These are phyloP conservation scores for Pontederia paniculata DNA, from an alignment of 176 grass and related monocot genomes.

Conservation along the genomic window DNA sequence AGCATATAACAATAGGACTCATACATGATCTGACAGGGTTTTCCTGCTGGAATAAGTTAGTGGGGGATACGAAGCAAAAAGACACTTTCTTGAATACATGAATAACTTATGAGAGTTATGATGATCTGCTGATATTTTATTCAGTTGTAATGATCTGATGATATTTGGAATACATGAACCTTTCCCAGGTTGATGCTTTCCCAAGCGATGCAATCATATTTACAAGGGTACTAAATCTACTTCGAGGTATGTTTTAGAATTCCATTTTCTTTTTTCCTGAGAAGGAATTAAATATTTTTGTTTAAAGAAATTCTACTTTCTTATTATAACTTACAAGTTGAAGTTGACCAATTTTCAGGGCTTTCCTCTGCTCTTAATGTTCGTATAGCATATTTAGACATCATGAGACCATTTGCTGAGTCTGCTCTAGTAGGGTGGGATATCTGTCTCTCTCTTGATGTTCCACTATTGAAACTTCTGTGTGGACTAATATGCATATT, in stretches of 20 bases:
- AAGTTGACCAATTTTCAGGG: constrained; percentile 27
- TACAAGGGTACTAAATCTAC: constrained; percentile 89
- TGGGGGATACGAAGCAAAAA: no score
- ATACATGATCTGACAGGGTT: no score
- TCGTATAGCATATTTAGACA: constrained; percentile 73
- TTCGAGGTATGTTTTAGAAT: constrained; percentile 57
- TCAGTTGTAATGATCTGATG: neutral
- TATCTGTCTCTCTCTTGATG: constrained; percentile 3
- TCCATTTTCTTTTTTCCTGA: neutral
- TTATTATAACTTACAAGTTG: neutral
- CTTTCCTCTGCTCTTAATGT: constrained; percentile 89
- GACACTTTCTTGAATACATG: no score
- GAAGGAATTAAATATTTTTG: neutral
- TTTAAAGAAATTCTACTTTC: no score
- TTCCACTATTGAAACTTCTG: neutral
- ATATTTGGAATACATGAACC: neutral
- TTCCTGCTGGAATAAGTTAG: no score
- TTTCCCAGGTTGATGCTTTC: constrained; percentile 84
- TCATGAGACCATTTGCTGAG: constrained; percentile 99
- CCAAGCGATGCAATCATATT: constrained; percentile 98
- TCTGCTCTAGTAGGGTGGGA: constrained; percentile 74
- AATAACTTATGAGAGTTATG: no score
- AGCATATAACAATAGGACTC: no score
- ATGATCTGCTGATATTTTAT: neutral
- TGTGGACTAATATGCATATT: neutral